These are phyloP conservation scores for Chlorella sp. DNA, from an alignment of 139 green algal species.

Conservation along the genomic window DNA sequence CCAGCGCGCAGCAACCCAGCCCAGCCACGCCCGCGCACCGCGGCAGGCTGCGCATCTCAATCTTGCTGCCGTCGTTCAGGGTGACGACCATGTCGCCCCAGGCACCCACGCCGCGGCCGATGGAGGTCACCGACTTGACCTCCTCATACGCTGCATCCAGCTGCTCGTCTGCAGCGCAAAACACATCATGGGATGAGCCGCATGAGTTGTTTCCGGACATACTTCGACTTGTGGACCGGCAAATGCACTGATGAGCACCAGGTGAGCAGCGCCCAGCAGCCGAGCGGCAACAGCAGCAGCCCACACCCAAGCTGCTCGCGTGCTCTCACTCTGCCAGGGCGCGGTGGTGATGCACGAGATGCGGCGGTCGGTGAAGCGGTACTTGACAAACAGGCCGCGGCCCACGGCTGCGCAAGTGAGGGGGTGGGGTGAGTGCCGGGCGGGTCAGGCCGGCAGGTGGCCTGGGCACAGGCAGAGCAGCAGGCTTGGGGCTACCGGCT, in stretches of 20 bases:
- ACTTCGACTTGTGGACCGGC: too few relatives aligned
- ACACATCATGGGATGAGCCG: too few relatives aligned
- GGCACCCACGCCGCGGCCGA: slow-evolving; percentile 80
- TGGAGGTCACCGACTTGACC: slow-evolving; percentile 78
- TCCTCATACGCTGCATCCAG: slow-evolving; percentile 71
- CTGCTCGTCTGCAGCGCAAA: slow-evolving; percentile 63
- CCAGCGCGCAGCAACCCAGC: too few relatives aligned
- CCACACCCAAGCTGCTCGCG: not conserved
- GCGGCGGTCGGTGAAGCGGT: slow-evolving; percentile 89
- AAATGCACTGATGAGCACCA: too few relatives aligned
- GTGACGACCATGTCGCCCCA: slow-evolving; percentile 95
- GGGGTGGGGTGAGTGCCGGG: not conserved
- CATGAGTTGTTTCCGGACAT: too few relatives aligned
- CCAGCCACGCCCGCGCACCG: slow-evolving; percentile 41
- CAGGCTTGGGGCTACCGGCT: too few relatives aligned
- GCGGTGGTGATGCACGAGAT: slow-evolving; percentile 80
- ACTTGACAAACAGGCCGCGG: slow-evolving; percentile 88
- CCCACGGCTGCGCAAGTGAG: slow-evolving; percentile 45
- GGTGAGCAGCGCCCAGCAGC: not conserved
- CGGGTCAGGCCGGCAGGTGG: not conserved
- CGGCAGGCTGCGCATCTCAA: slow-evolving; percentile 87
- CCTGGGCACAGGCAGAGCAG: too few relatives aligned
- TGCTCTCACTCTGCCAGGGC: slow-evolving; percentile 83
- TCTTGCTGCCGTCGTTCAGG: slow-evolving; percentile 79
- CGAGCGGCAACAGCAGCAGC: not conserved